Percentiles rank a stretch among this genome's conserved stretches.
phyloP scores from a whole-genome alignment of 805 yeast genomes.

The Starmerella stigmatis region DNA sequence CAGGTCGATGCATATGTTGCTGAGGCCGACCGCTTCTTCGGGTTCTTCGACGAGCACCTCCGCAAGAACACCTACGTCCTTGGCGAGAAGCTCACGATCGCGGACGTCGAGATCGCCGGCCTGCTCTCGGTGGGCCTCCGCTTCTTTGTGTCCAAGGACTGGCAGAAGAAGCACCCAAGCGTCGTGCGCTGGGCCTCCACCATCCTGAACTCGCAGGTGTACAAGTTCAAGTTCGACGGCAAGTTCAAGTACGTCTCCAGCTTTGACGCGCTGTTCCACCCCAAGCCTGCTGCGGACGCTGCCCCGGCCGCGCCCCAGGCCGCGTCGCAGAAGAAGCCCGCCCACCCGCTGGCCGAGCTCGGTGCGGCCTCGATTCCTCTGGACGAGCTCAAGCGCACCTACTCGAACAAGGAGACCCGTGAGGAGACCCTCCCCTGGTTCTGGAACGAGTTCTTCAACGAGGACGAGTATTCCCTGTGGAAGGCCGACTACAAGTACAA shows the following conservation, averaged over 20 bases:
- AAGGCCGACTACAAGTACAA: conserved; percentile 94
- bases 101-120: conserved; percentile 52
- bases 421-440: conserved; percentile 91
- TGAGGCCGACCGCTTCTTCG: conserved; percentile 25
- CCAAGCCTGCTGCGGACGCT: conserved; percentile 37
- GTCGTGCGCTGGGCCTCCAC: conserved; percentile 64
- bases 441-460: conserved; percentile 83
- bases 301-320: conserved; percentile 28
- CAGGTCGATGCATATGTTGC: conserved; percentile 38
- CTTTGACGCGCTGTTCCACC: conserved; percentile 5
- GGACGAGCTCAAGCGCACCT: conserved; percentile 92
- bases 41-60: conserved; percentile 38
- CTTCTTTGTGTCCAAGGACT: conserved; percentile 26
- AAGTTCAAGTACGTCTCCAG: conserved; percentile 14
- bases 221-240: conserved; percentile 11
- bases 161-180: conserved; percentile 56
- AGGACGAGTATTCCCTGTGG: conserved; percentile 90
- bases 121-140: conserved; percentile 44
- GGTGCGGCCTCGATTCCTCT: conserved; percentile 53
- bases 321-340: conserved; percentile 50
- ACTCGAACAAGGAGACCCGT: conserved; percentile 97
- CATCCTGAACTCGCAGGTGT: conserved; percentile 25
- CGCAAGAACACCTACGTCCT: conserved; percentile 55
- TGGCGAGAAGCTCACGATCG: conserved; percentile 56
- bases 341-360: conserved; percentile 77